Evolutionary conservation across 169 alveolate genomes (phyloP), one percentile per base, ranked within the genome.

Genomic region (Perkinsus chesapeaki): DNA sequence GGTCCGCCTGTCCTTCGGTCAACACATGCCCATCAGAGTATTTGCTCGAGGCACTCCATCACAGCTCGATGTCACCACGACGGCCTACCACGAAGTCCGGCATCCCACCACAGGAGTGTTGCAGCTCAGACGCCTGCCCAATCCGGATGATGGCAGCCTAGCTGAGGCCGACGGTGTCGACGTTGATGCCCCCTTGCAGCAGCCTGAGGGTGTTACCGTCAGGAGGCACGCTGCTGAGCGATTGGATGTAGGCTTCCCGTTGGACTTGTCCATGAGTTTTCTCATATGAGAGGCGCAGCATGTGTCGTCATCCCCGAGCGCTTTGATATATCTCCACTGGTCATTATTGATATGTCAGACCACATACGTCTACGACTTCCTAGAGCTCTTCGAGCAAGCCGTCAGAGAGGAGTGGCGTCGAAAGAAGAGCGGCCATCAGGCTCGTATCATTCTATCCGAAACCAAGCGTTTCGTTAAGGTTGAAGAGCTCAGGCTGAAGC

Each of bases 361-460:
- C 31, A 60, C 82, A 9, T 93, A 93, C 48, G 93, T 93, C 38
- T 93, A 93, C 39, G 95, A 93, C 73, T 93, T 93, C 93, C 91
- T 93, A 73, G 95, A 93, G 73, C 73, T 93, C 48, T 92, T 93
- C 91, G 95, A 93, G 38, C 94, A 93, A 37, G 95, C 95, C 39
- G 93, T 93, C 31, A 82, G 93, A 39, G 91, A 92, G 27, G 82
- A 92, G 39, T 93, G 95, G 95, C 82, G 82, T 3, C 12, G 82
- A 7, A 60, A 60, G 31, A 60, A 60, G 82, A 60, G 82, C 82
- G 82, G 82, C 31, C 82, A 60, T 34, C 37, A 60, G 31, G 82
- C 82, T 0, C 82, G 82, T 60, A 60, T 60, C 31, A 60, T 60
- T 0, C 82, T 60, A 0, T 60, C 82, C 82, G 82, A 60, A 34